These are phyloP conservation scores for Allomyces macrogynus DNA, from an alignment of 192 early-diverging fungal species.

Conservation along the genomic window DNA sequence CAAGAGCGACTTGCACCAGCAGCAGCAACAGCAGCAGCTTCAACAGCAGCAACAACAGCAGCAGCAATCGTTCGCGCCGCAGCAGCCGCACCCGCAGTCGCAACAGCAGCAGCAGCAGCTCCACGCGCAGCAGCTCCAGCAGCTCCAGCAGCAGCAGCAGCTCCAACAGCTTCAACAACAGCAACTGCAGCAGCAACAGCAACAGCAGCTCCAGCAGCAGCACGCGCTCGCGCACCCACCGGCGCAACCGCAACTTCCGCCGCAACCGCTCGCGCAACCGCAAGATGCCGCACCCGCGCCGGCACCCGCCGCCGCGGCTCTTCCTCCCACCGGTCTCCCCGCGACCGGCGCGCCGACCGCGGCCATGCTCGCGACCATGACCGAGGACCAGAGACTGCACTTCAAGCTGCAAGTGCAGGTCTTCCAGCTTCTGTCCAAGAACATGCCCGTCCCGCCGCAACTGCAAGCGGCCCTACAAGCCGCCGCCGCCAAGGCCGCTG, in stretches of 20 bases:
- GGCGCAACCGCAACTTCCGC: conserved; percentile 14
- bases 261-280: conserved; percentile 4
- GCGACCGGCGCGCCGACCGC: background rate
- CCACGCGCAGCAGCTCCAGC: background rate
- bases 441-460: conserved; percentile 51
- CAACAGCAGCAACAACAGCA: conserved; percentile 17
- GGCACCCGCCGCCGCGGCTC: conserved; percentile 1
- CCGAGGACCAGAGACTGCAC: conserved; percentile 37
- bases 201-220: background rate
- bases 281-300: conserved; percentile 6
- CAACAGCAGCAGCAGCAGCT: conserved; percentile 6
- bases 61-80: no score
- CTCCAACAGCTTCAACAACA: conserved; percentile 6
- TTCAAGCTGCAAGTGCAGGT: conserved; percentile 69
- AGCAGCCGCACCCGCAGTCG: background rate
- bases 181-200: conserved; percentile 6
- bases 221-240: conserved; percentile 6
- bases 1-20: conserved; percentile 12
- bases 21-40: conserved; percentile 20
- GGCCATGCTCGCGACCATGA: conserved; percentile 14
- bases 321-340: background rate
- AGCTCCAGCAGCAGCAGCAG: conserved; percentile 15
- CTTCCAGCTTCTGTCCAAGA: conserved; percentile 58
- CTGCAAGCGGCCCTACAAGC: conserved; percentile 40
- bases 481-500: background rate